Evolutionary conservation across 2,329 filamentous ascomycete genomes (phyloP).

Genomic region (Diaporthe capsici): DNA sequence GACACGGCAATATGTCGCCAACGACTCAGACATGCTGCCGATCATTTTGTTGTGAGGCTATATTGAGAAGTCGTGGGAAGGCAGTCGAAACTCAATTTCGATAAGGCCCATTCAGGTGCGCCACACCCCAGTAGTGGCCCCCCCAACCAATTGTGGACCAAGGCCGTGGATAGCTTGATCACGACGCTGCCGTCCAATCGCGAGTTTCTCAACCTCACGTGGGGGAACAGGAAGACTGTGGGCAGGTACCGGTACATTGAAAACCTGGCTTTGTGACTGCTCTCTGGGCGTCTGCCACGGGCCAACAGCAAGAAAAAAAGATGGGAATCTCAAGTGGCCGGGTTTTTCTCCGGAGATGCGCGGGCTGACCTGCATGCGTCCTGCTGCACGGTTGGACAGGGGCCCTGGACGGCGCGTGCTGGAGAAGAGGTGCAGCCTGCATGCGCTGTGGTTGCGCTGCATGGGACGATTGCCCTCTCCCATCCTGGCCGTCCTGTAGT

Average conservation of each 20-base stretch:
- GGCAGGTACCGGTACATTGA: slow-evolving; percentile 35
- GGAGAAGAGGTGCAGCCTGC: slow-evolving; percentile 6
- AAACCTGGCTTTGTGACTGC: neutral
- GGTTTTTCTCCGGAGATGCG: slow-evolving; percentile 31
- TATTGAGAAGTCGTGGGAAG: slow-evolving; percentile 32
- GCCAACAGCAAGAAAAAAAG: neutral
- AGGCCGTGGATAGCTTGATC: slow-evolving; percentile 1
- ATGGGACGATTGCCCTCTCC: slow-evolving; percentile 11
- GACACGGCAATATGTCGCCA: neutral
- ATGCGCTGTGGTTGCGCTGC: slow-evolving; percentile 23
- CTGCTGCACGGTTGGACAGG: slow-evolving; percentile 31
- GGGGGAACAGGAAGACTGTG: neutral
- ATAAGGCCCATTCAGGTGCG: slow-evolving; percentile 29
- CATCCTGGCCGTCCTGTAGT: neutral
- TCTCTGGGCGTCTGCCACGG: neutral
- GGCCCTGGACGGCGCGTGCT: slow-evolving; percentile 31
- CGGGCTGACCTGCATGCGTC: slow-evolving; percentile 34
- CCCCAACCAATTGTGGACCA: slow-evolving; percentile 25
- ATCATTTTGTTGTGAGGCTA: slow-evolving; percentile 19
- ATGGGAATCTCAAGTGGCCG: slow-evolving; percentile 27
- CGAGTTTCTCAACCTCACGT: slow-evolving; percentile 29
- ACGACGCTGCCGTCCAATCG: slow-evolving; percentile 20
- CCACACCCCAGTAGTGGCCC: neutral
- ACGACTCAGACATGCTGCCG: slow-evolving; percentile 28
- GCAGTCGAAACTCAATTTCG: slow-evolving; percentile 31